Evolutionary conservation across 2,329 filamentous ascomycete genomes (phyloP).

Genomic region (Capronia americana): DNA sequence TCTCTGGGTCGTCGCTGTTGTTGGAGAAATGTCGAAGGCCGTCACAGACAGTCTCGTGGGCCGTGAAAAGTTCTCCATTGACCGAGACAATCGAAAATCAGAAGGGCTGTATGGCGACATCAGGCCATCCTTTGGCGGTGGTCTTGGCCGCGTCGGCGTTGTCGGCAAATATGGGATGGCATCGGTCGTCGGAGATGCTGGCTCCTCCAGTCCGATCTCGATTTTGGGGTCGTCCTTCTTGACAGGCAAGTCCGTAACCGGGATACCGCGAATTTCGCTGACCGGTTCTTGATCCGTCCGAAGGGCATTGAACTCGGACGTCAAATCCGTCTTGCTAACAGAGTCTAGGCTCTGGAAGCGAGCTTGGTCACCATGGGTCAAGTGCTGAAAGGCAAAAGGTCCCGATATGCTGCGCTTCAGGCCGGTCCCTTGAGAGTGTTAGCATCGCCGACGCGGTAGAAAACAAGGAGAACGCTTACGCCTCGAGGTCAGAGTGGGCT

Average conservation of each 20-base stretch:
- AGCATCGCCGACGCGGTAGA: not conserved
- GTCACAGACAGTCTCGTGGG: conserved; percentile 34
- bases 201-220: conserved; percentile 21
- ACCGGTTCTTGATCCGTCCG: conserved; percentile 60
- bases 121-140: conserved; percentile 35
- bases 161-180: conserved; percentile 45
- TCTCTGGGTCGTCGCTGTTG: conserved; percentile 9
- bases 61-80: conserved; percentile 60
- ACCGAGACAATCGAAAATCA: conserved; percentile 46
- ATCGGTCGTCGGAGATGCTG: conserved; percentile 39
- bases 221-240: conserved; percentile 11
- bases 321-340: conserved; percentile 58
- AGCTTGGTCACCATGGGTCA: conserved; percentile 64
- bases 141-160: conserved; percentile 41
- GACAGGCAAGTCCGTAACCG: conserved; percentile 44
- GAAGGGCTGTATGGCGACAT: conserved; percentile 28
- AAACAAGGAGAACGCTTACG: conserved; percentile 21
- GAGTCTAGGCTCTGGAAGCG: conserved; percentile 61
- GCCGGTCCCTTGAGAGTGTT: conserved; percentile 45
- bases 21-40: conserved; percentile 25
- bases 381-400: conserved; percentile 69
- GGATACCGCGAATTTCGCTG: conserved; percentile 59
- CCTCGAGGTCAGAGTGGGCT: conserved; percentile 26
- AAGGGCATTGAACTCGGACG: conserved; percentile 61
- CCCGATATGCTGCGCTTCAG: conserved; percentile 62